These are phyloP conservation scores for Alternaria hordeiaustralica DNA, from an alignment of 2,329 filamentous ascomycete species.

Conservation along the genomic window DNA sequence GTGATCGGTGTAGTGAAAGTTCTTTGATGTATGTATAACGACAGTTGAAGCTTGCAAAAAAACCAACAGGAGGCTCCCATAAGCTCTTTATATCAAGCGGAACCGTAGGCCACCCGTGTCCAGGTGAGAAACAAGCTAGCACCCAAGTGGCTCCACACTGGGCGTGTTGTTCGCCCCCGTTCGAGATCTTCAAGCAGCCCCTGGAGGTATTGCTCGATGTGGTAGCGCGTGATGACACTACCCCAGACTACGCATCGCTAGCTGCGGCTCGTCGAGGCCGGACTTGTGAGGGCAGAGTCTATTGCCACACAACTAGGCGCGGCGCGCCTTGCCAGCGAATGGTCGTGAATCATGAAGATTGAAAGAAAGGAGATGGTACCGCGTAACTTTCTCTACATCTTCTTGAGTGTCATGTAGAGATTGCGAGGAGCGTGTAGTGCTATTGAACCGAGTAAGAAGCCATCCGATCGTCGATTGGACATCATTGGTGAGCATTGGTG, in stretches of 20 bases:
- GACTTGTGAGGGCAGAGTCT: slow-evolving; percentile 14
- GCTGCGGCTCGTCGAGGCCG: slow-evolving; percentile 11
- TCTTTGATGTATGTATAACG: slow-evolving; percentile 16
- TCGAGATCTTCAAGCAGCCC: slow-evolving; percentile 22
- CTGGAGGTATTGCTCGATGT: slow-evolving; percentile 18
- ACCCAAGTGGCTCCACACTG: slow-evolving; percentile 12
- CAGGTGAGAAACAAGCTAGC: slow-evolving; percentile 19
- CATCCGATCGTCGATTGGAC: slow-evolving; percentile 20
- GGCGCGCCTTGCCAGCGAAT: not conserved
- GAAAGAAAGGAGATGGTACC: slow-evolving; percentile 2
- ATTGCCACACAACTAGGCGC: slow-evolving; percentile 4
- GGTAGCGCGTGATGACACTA: slow-evolving; percentile 16
- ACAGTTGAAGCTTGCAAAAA: slow-evolving; percentile 16
- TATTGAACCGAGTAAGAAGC: slow-evolving; percentile 20
- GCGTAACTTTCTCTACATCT: not conserved
- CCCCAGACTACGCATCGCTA: slow-evolving; percentile 12
- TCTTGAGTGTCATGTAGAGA: not conserved
- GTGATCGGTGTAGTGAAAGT: slow-evolving; percentile 20
- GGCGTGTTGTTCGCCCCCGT: slow-evolving; percentile 11
- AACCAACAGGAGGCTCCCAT: slow-evolving; percentile 3
- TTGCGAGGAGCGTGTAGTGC: slow-evolving; percentile 23
- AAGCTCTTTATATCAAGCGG: slow-evolving; percentile 28
- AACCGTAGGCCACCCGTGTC: slow-evolving; percentile 11
- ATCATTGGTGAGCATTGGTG: slow-evolving; percentile 10
- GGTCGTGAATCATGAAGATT: not conserved